These are phyloP conservation scores for Lactarius sanguifluus DNA, from an alignment of 768 basidiomycete species.

Conservation along the genomic window DNA sequence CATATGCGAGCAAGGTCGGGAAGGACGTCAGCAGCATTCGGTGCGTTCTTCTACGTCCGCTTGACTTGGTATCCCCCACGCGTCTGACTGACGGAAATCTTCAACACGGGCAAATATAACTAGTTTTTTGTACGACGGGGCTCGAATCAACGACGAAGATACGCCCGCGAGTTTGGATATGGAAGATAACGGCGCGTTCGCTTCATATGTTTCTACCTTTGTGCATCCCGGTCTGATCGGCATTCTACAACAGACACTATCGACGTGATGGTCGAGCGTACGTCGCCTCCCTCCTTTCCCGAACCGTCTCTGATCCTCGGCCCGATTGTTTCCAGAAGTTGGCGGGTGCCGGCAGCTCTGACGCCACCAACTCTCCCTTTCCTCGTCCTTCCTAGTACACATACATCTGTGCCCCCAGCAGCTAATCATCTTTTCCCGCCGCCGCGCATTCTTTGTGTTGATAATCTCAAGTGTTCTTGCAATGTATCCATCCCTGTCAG, in stretches of 20 bases:
- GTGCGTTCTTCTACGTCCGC: slow-evolving; percentile 46
- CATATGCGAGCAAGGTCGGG: slow-evolving; percentile 90
- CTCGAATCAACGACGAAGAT: slow-evolving; percentile 83
- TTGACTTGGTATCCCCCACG: background rate
- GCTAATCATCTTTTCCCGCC: slow-evolving; percentile 15
- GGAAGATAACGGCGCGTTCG: slow-evolving; percentile 75
- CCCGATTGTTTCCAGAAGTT: slow-evolving; percentile 44
- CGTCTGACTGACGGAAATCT: background rate
- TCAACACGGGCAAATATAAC: background rate
- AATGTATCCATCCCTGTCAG: slow-evolving; percentile 27
- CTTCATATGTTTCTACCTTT: background rate
- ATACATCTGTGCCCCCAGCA: slow-evolving; percentile 17
- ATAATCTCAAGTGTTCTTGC: slow-evolving; percentile 24
- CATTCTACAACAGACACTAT: slow-evolving; percentile 63
- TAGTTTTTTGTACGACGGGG: slow-evolving; percentile 91
- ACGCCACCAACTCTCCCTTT: slow-evolving; percentile 25
- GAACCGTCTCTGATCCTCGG: slow-evolving; percentile 5
- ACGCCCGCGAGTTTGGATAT: slow-evolving; percentile 83
- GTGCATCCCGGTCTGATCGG: slow-evolving; percentile 8
- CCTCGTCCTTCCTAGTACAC: slow-evolving; percentile 16
- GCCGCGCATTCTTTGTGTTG: slow-evolving; percentile 19
- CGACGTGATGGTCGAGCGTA: slow-evolving; percentile 97
- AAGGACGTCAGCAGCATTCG: slow-evolving; percentile 86
- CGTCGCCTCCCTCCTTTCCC: slow-evolving; percentile 36
- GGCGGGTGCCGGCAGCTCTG: slow-evolving; percentile 62